Base-by-base conservation (phyloP, 306 rosid genomes). In the Castanopsis chinensis region DNA sequence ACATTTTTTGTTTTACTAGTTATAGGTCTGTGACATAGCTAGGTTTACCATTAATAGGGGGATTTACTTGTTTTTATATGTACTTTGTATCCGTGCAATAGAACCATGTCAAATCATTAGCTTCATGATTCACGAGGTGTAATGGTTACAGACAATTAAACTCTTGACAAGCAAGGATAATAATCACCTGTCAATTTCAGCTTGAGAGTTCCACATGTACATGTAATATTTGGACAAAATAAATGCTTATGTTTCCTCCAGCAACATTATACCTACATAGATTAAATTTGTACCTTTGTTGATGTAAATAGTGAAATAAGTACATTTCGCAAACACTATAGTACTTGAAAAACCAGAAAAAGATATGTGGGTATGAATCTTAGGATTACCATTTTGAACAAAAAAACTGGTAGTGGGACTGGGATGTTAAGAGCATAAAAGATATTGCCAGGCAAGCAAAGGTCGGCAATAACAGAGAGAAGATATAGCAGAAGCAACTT, bases 371-470 rank as follows among this genome's bases (percentile, higher is more conserved):
- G 28, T 41, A 63, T 71, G 56, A n/a, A 28, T 23, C 35, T 27
- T 51, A 74, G 70, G 73, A 49, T 80, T 51, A 20, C 41, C 52
- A 55, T 59, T 69, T 28, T 64, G 79, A 71, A 53, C 60, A 49
- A 69, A 65, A 59, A 80, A 79, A 79, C 37, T 60, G 69, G 59
- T 69, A 79, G 79, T 49, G 53, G 53, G 17, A 49, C 53, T 51
- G 78, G 61, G 60, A 80, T 83, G 61, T 59, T 69, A 73, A 45
- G 74, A 87, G 80, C 80, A 85, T 80, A 81, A 80, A 76, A 85
- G 83, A 55, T 84, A 88, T 78, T 85, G 85, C 81, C 83, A 84
- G 86, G 82, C 78, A 80, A 77, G 81, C 45, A 65, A 21, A 76
- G 55, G 45, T 21, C n/a, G 70, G 77, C 73, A 56, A 81, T 63